Evolutionary conservation across 1,284 basidiomycete genomes (phyloP).

Genomic region (Tilletia walkeri): DNA sequence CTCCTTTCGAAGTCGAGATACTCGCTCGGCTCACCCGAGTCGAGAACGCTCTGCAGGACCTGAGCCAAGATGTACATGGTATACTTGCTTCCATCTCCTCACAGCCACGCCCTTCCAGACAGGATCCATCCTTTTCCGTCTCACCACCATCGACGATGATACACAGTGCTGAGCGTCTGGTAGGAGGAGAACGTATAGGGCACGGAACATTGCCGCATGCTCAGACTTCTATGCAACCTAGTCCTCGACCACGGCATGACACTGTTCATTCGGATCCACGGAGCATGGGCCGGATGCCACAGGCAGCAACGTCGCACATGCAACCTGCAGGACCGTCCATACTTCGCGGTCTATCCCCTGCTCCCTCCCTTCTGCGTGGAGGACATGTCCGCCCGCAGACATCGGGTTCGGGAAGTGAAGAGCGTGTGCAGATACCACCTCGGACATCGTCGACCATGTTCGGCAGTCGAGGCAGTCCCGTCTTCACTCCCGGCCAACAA

Average conservation of each 20-base stretch:
- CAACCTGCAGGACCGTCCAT: not conserved
- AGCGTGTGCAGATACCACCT: slow-evolving; percentile 15
- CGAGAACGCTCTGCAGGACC: slow-evolving; percentile 10
- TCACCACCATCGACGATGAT: slow-evolving; percentile 4
- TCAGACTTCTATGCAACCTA: not conserved
- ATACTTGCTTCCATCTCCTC: not conserved
- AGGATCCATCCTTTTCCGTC: not conserved
- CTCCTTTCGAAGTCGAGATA: slow-evolving; percentile 7
- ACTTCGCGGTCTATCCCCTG: not conserved
- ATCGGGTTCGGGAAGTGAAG: not conserved
- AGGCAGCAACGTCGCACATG: not conserved
- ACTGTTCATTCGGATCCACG: not conserved
- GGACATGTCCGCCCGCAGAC: not conserved
- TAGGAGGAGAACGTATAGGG: not conserved
- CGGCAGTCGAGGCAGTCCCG: slow-evolving; percentile 4
- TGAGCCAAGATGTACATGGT: not conserved
- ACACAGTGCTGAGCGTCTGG: slow-evolving; percentile 1
- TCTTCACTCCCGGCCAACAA: not conserved
- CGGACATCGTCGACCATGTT: not conserved
- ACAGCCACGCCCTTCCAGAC: not conserved
- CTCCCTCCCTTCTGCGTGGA: no score
- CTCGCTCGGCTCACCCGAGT: slow-evolving; percentile 6
- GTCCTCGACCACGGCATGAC: slow-evolving; percentile 6
- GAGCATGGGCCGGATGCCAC: not conserved
- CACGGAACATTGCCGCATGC: not conserved